Conservation (phyloP, 1,284 basidiomycete species). For the Coniferiporia sulphurascens region DNA sequence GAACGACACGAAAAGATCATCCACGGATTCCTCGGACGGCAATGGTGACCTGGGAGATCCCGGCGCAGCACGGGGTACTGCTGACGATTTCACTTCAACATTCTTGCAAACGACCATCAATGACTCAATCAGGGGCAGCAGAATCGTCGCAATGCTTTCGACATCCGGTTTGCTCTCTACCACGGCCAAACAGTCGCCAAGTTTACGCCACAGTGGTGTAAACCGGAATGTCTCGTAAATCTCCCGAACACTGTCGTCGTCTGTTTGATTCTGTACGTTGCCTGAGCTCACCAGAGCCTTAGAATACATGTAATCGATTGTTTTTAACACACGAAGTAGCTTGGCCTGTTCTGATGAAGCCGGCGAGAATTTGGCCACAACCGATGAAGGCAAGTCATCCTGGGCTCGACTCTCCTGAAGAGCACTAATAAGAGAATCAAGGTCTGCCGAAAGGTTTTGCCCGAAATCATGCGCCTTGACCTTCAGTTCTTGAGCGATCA, state of each 20-base stretch:
- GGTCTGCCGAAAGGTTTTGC: slow-evolving; percentile 63
- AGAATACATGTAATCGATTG: slow-evolving; percentile 90
- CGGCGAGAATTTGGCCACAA: slow-evolving; percentile 85
- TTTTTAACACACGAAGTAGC: slow-evolving; percentile 88
- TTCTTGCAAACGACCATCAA: slow-evolving; percentile 99
- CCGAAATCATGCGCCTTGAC: slow-evolving; percentile 85
- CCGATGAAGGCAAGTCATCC: slow-evolving; percentile 58
- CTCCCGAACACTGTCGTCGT: slow-evolving; percentile 75
- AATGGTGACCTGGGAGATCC: slow-evolving; percentile 64
- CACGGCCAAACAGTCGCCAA: slow-evolving; percentile 80
- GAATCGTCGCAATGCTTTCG: slow-evolving; percentile 84
- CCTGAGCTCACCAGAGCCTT: slow-evolving; percentile 6
- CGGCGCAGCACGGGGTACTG: slow-evolving; percentile 48
- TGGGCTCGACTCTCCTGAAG: slow-evolving; percentile 49
- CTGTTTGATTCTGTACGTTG: slow-evolving; percentile 33
- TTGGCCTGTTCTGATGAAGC: slow-evolving; percentile 92
- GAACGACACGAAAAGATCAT: slow-evolving; percentile 90
- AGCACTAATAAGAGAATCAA: slow-evolving; percentile 68
- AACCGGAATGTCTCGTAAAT: slow-evolving; percentile 90
- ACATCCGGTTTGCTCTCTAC: slow-evolving; percentile 79
- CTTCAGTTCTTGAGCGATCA: slow-evolving; percentile 83
- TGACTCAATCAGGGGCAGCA: slow-evolving; percentile 89
- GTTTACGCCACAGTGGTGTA: slow-evolving; percentile 76
- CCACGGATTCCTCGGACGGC: slow-evolving; percentile 67
- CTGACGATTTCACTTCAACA: slow-evolving; percentile 59